These are phyloP conservation scores for Tylopilus balloui DNA, from an alignment of 768 basidiomycete species.

Conservation along the genomic window DNA sequence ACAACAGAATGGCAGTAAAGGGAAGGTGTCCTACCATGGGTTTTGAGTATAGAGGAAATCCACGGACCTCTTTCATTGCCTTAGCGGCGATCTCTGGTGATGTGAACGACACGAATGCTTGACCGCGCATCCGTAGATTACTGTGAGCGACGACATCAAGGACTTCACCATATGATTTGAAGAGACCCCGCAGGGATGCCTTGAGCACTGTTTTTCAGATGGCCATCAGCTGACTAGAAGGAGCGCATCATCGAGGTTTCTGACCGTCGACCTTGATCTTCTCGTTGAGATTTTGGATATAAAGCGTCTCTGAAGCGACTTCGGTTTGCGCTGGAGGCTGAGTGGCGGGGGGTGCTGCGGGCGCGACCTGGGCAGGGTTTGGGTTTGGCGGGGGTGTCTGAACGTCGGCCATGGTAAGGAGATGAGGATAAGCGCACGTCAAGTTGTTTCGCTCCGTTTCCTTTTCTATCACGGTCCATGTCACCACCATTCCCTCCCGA, in stretches of 20 bases:
- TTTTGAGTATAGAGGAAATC: slow-evolving; percentile 94
- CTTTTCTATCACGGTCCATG: slow-evolving; percentile 16
- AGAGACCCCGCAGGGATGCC: slow-evolving; percentile 78
- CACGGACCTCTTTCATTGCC: slow-evolving; percentile 88
- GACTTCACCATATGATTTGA: slow-evolving; percentile 91
- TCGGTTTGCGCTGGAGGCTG: slow-evolving; percentile 37
- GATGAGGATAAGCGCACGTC: background rate
- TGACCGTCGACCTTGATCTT: slow-evolving; percentile 79
- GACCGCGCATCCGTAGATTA: slow-evolving; percentile 96
- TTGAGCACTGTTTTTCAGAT: slow-evolving; percentile 65
- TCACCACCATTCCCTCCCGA: background rate
- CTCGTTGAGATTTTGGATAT: slow-evolving; percentile 96
- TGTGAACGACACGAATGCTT: slow-evolving; percentile 94
- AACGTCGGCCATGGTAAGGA: slow-evolving; percentile 34
- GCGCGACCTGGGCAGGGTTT: slow-evolving; percentile 25
- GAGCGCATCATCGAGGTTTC: slow-evolving; percentile 7
- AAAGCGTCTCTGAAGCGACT: slow-evolving; percentile 75
- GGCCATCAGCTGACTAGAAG: slow-evolving; percentile 7
- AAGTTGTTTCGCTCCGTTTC: slow-evolving; percentile 26
- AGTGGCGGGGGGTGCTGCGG: slow-evolving; percentile 12
- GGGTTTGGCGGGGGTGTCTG: slow-evolving; percentile 30
- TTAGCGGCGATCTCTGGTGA: slow-evolving; percentile 77
- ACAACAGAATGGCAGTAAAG: background rate
- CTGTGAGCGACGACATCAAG: slow-evolving; percentile 93
- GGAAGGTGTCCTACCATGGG: slow-evolving; percentile 68